phyloP scores from a whole-genome alignment of 768 basidiomycete genomes.

The Aureoboletus auriporus region DNA sequence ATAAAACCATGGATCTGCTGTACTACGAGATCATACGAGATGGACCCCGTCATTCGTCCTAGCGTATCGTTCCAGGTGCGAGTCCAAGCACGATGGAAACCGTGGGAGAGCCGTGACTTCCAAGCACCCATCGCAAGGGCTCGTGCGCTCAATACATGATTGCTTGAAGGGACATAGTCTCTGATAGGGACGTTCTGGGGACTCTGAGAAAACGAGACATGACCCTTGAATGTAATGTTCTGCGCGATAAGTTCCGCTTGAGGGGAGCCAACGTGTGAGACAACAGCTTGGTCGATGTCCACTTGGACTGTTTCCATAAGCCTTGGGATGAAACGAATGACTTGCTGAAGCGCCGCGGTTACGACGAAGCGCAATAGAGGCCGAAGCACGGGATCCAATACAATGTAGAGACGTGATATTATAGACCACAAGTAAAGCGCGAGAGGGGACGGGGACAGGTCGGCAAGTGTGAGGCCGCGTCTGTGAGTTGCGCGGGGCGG shows the following conservation, averaged over 20 bases:
- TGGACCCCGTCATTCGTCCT: constrained; percentile 58
- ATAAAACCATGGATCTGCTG: constrained; percentile 43
- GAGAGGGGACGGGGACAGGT: constrained; percentile 34
- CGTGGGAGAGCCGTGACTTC: constrained; percentile 56
- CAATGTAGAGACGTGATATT: constrained; percentile 34
- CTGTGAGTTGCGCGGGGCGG: constrained; percentile 26
- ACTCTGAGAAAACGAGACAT: constrained; percentile 51
- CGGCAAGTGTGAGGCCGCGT: constrained; percentile 42
- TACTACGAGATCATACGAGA: constrained; percentile 47
- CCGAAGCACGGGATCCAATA: constrained; percentile 57
- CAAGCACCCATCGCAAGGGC: constrained; percentile 52
- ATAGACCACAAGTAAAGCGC: constrained; percentile 32
- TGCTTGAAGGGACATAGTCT: constrained; percentile 11
- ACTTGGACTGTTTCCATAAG: constrained; percentile 66
- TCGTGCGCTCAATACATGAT: constrained; percentile 29
- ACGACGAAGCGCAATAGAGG: constrained; percentile 56
- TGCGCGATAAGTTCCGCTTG: constrained; percentile 49
- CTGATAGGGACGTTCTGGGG: constrained; percentile 28
- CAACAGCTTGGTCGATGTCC: constrained; percentile 52
- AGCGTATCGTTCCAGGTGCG: constrained; percentile 69
- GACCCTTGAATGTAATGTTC: constrained; percentile 49
- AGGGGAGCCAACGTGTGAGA: constrained; percentile 49
- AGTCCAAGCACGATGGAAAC: constrained; percentile 62
- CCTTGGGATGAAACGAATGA: constrained; percentile 63
- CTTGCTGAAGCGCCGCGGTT: constrained; percentile 49